phyloP scores from a whole-genome alignment of 2,329 filamentous ascomycete species.

The Emergomyces orientalis region DNA sequence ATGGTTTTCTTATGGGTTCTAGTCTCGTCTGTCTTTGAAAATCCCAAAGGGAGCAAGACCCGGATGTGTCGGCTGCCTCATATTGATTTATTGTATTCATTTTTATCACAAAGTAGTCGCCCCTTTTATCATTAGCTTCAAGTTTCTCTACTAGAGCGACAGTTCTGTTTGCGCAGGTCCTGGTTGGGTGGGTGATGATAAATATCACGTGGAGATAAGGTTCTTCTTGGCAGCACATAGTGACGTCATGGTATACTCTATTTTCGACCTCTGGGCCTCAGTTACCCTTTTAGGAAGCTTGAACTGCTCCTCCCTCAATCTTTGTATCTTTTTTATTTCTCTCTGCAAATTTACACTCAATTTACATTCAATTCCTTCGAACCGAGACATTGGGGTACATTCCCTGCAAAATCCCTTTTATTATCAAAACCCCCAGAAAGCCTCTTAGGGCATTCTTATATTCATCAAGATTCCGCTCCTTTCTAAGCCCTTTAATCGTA shows the following conservation, averaged over 20 bases:
- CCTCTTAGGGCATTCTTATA: not conserved
- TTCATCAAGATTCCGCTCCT: not conserved
- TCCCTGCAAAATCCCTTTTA: not conserved
- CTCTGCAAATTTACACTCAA: too few species aligned
- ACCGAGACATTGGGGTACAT: not conserved
- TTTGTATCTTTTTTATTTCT: not conserved
- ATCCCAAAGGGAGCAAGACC: not conserved
- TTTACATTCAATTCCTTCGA: not conserved
- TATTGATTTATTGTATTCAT: not conserved
- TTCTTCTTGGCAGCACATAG: not conserved
- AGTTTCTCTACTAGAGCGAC: too few species aligned
- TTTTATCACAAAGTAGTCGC: not conserved
- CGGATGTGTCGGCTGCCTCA: too few species aligned
- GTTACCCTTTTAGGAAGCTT: not conserved
- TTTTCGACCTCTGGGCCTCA: not conserved
- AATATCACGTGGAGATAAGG: not conserved
- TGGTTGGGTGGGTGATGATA: too few species aligned
- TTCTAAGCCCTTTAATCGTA: not conserved
- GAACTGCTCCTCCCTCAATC: not conserved
- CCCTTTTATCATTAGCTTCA: not conserved
- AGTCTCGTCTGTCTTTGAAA: not conserved
- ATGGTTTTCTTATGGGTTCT: not conserved
- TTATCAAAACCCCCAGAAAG: too few species aligned
- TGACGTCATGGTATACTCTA: not conserved
- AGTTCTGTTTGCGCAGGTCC: too few species aligned